These are phyloP conservation scores for Euphorbia peplus DNA, from an alignment of 345 rosid species.

Conservation along the genomic window DNA sequence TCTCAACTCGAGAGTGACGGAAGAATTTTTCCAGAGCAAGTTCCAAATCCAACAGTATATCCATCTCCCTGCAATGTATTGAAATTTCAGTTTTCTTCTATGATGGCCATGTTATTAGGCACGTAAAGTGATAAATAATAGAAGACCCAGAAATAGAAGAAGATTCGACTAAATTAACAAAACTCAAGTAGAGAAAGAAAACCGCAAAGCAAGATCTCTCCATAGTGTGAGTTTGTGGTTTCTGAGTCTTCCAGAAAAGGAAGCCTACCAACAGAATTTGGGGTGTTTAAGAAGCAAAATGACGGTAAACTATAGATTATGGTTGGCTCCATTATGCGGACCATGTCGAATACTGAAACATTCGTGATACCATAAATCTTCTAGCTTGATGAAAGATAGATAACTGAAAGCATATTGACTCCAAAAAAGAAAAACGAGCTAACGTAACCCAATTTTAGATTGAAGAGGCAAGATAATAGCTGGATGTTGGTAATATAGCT, in stretches of 20 bases:
- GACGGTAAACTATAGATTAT: background rate
- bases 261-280: background rate
- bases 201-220: background rate
- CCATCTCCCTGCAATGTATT: slow-evolving; percentile 69
- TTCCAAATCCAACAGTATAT: slow-evolving; percentile 84
- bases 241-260: background rate
- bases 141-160: too few relatives aligned
- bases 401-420: too few relatives aligned
- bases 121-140: too few relatives aligned
- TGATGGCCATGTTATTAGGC: background rate
- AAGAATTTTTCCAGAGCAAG: slow-evolving; percentile 73
- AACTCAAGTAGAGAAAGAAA: background rate
- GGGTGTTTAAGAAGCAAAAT: background rate
- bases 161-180: background rate
- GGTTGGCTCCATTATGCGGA: background rate
- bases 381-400: too few relatives aligned
- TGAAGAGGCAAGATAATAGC: background rate
- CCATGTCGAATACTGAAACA: background rate
- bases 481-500: background rate
- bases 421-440: too few relatives aligned
- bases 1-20: slow-evolving; percentile 29
- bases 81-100: background rate
- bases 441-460: background rate
- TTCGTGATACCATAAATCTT: background rate
- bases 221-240: background rate